Base-by-base conservation (phyloP, 306 rosid species). In the Rosa persica region DNA sequence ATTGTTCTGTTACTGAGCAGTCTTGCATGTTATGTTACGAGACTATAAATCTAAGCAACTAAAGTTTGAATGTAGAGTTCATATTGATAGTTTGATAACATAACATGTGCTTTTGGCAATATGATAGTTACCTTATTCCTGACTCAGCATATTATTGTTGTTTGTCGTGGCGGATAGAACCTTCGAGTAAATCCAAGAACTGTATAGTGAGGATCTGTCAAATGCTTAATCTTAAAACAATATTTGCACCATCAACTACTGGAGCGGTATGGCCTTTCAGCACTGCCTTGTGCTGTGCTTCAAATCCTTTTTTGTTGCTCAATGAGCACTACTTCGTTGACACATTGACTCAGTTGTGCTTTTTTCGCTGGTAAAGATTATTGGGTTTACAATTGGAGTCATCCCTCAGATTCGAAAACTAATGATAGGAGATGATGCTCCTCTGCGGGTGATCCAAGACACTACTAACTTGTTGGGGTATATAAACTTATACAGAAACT, bases 241-340 rank as follows among this genome's bases (percentile, higher is more conserved):
- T 90, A 67, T 88, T 93, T 69, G 87, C 97, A 17, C 98, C 98
- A 20, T 81, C 98, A 85, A 88, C 93, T 61, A 65, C 72, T 77
- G 98, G 96, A 76, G 93, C 97, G 83, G 98, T 92, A 90, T 70
- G 55, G 5, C 25, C 36, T 57, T 75, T 12, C 10, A 5, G 12
- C n/a, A 23, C 25, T 30, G 36, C 36, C 36, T 30, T 30, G 8
- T 6, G 25, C 8, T 68, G 73, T 68, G 36, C 36, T 22, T 5
- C 20, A 42, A 11, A n/a, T 42, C 22, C 1, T 42, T 67, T 11
- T 66, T 8, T 52, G 23, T 9, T 67, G 74, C 62, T 15, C 25
- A 34, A 34, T 52, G 15, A 34, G 78, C n/a, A n/a, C 34, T 34
- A 7, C 22, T 6, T 47, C 36, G 69, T 42, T 67, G 19, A 34